Percentiles rank a stretch among this genome's conserved stretches.
Conservation (phyloP, 805 yeast genomes). For the Jamesozyma jinghongensis region DNA sequence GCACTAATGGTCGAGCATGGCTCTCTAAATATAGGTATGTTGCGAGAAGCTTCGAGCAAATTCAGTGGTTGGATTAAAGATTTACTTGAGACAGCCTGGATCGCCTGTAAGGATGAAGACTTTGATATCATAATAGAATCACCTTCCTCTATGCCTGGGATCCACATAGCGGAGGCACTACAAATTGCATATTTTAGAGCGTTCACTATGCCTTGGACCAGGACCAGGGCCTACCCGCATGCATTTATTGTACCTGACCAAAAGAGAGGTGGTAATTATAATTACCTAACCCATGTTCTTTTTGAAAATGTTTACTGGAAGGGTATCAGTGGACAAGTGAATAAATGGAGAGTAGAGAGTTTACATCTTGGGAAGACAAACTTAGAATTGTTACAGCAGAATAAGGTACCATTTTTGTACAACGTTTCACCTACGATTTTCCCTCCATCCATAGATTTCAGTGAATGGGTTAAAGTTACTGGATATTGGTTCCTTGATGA, state of each 20-base stretch:
- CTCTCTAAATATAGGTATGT: constrained; percentile 68
- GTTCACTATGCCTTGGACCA: constrained; percentile 97
- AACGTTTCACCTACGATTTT: constrained; percentile 81
- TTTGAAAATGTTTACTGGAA: constrained; percentile 92
- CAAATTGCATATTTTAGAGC: constrained; percentile 88
- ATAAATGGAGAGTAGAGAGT: constrained; percentile 71
- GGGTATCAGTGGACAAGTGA: constrained; percentile 80
- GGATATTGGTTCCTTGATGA: constrained; percentile 94
- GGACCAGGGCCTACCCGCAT: constrained; percentile 93
- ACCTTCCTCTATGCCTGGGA: constrained; percentile 95
- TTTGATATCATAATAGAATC: constrained; percentile 78
- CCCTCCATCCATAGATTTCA: constrained; percentile 88
- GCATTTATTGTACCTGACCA: constrained; percentile 94
- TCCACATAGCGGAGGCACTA: constrained; percentile 89
- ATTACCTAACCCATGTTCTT: constrained; percentile 83
- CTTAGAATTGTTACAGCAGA: constrained; percentile 61
- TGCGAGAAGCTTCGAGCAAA: constrained; percentile 72
- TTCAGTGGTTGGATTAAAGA: constrained; percentile 81
- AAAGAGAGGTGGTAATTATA: constrained; percentile 86
- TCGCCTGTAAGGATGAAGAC: constrained; percentile 60
- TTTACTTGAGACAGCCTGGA: constrained; percentile 66
- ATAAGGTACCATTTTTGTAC: constrained; percentile 78
- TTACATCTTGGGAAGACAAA: constrained; percentile 61
- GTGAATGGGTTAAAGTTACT: constrained; percentile 91
- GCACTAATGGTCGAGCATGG: constrained; percentile 88